Base-by-base conservation (phyloP, 768 basidiomycete genomes). In the Leccinum subgranulosum region DNA sequence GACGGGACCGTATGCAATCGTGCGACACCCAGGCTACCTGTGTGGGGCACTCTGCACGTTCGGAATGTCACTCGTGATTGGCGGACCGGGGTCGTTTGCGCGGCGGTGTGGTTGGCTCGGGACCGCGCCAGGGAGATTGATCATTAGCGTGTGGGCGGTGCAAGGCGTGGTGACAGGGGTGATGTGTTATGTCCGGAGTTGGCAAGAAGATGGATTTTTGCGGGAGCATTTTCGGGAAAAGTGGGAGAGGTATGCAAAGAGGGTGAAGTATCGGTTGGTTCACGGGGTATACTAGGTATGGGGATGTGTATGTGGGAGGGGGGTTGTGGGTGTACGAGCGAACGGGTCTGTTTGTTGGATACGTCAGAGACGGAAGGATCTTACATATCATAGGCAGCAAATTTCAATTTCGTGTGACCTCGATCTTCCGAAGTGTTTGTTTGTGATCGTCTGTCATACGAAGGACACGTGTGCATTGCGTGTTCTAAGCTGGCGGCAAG, bases 21-120 rank as follows among this genome's bases (percentile, higher is more conserved):
- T 75, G 0, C 74, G 75, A 10, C 75, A 76, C 49, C 75, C 75
- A 0, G 61, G 74, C 14, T 77, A 76, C 51, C 53, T 68, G 8
- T 64, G 64, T 9, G 69, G 34, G 4, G 29, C 17, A 2, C 21
- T 79, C 3, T 59, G 66, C 7, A 56, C 59, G n/a, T 6, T 64
- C 0, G 74, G 76, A 1, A 60, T 72, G 52, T 65, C 74, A n/a
- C 53, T 76, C 23, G 63, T 69, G 23, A 68, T 72, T 41, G 66
- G 62, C 10, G 69, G 69, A 39, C 67, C 63, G 0, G 75, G 73
- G 3, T 74, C 75, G 34, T 71, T 66, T 31, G 31, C 51, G 17
- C 54, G 43, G 1, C 28, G 33, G 2, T 73, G 72, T 47, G 69
- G 69, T 1, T 73, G 71, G 69, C 66, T 71, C 21, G 54, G 49